Percentiles rank a stretch among this genome's conserved stretches.
These are phyloP conservation scores for Vitis hybrid DNA, from an alignment of 177 flowering plant species.

Conservation along the genomic window DNA sequence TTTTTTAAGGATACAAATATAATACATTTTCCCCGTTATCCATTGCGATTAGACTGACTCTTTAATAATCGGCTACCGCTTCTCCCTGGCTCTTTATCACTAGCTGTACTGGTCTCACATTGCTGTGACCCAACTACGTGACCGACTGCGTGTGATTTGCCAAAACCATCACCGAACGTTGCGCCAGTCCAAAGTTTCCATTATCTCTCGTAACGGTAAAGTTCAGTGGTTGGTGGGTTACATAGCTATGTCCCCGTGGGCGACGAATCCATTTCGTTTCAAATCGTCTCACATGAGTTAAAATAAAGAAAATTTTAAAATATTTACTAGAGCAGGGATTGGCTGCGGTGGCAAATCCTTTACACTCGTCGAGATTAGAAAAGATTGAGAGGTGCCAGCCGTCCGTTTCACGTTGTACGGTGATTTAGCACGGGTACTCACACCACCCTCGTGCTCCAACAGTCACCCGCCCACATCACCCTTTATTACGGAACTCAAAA, in stretches of 20 bases:
- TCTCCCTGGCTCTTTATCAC: background rate
- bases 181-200: too few species aligned
- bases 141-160: background rate
- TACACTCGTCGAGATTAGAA: background rate
- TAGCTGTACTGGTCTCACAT: background rate
- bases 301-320: background rate
- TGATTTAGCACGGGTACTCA: background rate
- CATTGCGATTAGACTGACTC: background rate
- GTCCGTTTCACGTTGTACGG: constrained; percentile 10
- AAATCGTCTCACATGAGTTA: background rate
- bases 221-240: too few species aligned
- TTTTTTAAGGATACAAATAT: background rate
- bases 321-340: background rate
- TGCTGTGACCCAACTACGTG: background rate
- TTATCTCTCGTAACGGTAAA: too few species aligned
- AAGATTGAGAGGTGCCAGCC: background rate
- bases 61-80: background rate
- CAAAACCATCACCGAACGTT: background rate
- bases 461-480: background rate
- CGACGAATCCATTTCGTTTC: background rate
- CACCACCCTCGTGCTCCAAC: background rate
- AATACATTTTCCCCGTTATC: background rate
- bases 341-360: too few species aligned
- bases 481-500: constrained; percentile 4
- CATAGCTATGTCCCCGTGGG: background rate